A percentile compares a stretch with the other conserved stretches of the same genome.
phyloP scores from a whole-genome alignment of 2,329 filamentous ascomycete species.

The Talaromyces sp. region DNA sequence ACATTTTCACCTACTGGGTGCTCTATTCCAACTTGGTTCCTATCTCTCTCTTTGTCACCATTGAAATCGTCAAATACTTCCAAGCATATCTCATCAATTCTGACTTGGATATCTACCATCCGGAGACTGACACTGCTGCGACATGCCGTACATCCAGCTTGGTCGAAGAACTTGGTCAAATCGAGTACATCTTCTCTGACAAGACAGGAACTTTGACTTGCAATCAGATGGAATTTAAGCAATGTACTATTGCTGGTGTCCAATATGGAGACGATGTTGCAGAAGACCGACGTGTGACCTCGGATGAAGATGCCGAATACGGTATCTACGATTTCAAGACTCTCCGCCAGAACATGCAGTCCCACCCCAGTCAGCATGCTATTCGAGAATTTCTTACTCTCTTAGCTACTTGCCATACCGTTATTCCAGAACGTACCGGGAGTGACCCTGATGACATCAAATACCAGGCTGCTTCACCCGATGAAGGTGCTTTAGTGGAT shows the following conservation, averaged over 20 bases:
- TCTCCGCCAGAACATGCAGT: conserved; percentile 69
- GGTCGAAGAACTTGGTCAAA: conserved; percentile 96
- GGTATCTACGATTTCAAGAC: conserved; percentile 84
- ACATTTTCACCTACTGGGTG: conserved; percentile 98
- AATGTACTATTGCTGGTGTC: conserved; percentile 88
- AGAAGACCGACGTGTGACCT: conserved; percentile 80
- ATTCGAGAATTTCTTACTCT: conserved; percentile 86
- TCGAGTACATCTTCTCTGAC: conserved; percentile 98
- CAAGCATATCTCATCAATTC: conserved; percentile 97
- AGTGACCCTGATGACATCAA: conserved; percentile 82
- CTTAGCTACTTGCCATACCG: conserved; percentile 89
- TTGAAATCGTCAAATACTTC: conserved; percentile 97
- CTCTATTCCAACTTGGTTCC: conserved; percentile 95
- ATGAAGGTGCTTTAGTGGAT: conserved; percentile 94
- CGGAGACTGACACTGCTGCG: conserved; percentile 90
- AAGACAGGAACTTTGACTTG: conserved; percentile 98
- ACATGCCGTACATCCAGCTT: conserved; percentile 95
- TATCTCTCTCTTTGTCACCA: conserved; percentile 95
- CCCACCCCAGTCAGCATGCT: conserved; percentile 59
- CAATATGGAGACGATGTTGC: conserved; percentile 92
- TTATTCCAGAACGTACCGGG: conserved; percentile 87
- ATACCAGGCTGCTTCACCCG: conserved; percentile 96
- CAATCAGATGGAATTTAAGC: conserved; percentile 98
- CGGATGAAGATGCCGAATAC: conserved; percentile 73
- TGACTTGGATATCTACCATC: conserved; percentile 96